Base-by-base conservation (phyloP, 495 filamentous ascomycete species). In the Talaromyces stipitatus region DNA sequence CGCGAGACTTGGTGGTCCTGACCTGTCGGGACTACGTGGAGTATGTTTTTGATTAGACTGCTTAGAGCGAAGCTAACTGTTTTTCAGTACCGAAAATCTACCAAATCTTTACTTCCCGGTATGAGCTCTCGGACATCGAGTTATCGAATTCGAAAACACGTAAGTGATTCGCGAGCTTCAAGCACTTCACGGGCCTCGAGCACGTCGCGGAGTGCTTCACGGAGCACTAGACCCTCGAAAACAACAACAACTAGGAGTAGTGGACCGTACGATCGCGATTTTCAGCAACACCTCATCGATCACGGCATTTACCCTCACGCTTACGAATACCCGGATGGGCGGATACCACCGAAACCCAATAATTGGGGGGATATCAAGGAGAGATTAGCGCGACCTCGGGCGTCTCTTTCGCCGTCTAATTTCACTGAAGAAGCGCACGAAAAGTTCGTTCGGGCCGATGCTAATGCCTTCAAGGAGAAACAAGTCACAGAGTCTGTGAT, bases 281-380 rank as follows among this genome's bases (percentile, higher is more conserved):
- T 64, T 59, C 48, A 61, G 57, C 58, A 67, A 55, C 22, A 62
- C 41, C 59, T 64, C 29, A 62, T 61, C 55, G 54, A 65, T 48
- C 12, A 56, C 27, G 54, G 24, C 4, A 50, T 65, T 47, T 67
- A 62, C 52, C 54, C 62, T 57, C 0, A 58, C 60, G 27, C 12
- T 20, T 64, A 64, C 32, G 55, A 27, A 54, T 55, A 65, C 47
- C 54, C 55, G 4, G 60, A 63, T 63, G 53, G 61, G 10, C n/a
- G 41, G 20, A 33, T 50, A 47, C 58, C 56, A 9, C 20, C 55
- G 18, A 45, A 60, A 50, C 56, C 58, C 41, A 56, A 26, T 32
- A 65, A 67, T 28, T 64, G 29, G 61, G 46, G 52, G 20, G 63
- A 63, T 20, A 50, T 62, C 20, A 60, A 61, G 32, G 20, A 58